phyloP scores from a whole-genome alignment of 768 basidiomycete species.

The Lactarius hatsudake region DNA sequence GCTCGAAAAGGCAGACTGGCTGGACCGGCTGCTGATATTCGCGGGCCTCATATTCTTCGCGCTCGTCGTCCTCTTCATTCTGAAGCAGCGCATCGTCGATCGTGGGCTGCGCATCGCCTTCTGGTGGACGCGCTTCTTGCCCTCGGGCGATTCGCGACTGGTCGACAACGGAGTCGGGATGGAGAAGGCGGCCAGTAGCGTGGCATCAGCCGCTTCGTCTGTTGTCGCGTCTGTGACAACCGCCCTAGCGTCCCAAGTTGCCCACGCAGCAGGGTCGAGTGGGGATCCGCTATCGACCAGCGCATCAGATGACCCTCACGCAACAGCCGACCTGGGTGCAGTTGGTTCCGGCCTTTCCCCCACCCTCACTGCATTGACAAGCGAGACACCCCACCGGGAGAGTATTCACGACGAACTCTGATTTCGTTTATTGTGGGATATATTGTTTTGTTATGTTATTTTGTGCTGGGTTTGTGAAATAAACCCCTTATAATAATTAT shows the following conservation, averaged over 20 bases:
- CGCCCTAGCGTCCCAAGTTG: not conserved
- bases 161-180: not conserved
- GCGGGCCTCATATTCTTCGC: slow-evolving; percentile 79
- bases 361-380: not conserved
- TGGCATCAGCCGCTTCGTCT: slow-evolving; percentile 4
- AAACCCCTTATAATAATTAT: too few relatives aligned
- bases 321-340: not conserved
- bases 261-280: not conserved
- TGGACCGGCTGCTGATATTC: slow-evolving; percentile 86
- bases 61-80: slow-evolving; percentile 78
- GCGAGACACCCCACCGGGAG: not conserved
- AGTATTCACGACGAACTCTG: slow-evolving; percentile 20
- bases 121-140: slow-evolving; percentile 84
- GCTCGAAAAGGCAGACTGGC: slow-evolving; percentile 87
- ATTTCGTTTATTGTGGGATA: not conserved
- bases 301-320: not conserved
- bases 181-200: slow-evolving; percentile 7
- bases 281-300: not conserved
- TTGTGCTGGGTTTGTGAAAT: too few relatives aligned
- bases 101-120: slow-evolving; percentile 74
- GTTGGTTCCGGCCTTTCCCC: not conserved
- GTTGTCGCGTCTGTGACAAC: slow-evolving; percentile 3
- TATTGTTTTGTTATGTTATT: too few relatives aligned
- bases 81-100: slow-evolving; percentile 86
- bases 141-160: slow-evolving; percentile 30